A percentile compares a stretch with the other conserved stretches of the same genome.
These are phyloP conservation scores for Achaetomium macrosporum DNA, from an alignment of 2,329 filamentous ascomycete species.

Conservation along the genomic window DNA sequence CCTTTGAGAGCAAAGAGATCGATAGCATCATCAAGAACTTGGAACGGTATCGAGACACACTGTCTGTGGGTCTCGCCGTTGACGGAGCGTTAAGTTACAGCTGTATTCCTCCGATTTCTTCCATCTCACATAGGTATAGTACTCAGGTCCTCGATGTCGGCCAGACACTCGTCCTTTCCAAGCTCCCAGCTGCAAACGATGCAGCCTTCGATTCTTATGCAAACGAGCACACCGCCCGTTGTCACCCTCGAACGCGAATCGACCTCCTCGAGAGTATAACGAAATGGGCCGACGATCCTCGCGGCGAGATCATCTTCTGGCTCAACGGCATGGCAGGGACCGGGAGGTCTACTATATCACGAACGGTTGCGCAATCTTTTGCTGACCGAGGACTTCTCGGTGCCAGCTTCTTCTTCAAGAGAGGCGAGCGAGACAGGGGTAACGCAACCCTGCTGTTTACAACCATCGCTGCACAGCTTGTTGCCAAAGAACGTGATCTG, in stretches of 20 bases:
- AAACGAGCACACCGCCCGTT: constrained; percentile 30
- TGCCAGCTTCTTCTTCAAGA: constrained; percentile 42
- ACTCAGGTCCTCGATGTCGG: no score
- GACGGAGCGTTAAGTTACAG: no score
- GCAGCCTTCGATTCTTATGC: constrained; percentile 32
- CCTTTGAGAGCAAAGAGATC: no score
- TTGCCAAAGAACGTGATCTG: constrained; percentile 26
- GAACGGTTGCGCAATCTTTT: constrained; percentile 26
- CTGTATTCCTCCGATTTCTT: no score
- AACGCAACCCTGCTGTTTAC: constrained; percentile 30
- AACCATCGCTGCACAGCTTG: constrained; percentile 35
- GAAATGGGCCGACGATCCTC: constrained; percentile 26
- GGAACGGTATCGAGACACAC: no score
- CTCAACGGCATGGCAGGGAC: constrained; percentile 35
- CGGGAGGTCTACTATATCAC: constrained; percentile 36
- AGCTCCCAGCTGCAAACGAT: constrained; percentile 1
- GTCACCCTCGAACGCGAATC: constrained; percentile 28
- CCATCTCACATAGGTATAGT: no score
- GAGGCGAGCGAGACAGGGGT: constrained; percentile 34
- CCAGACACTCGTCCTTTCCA: neutral
- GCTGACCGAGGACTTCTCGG: constrained; percentile 21
- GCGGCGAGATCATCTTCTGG: constrained; percentile 30
- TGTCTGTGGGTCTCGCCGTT: no score
- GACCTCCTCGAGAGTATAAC: constrained; percentile 29
- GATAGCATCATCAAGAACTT: no score